Conservation (phyloP, 2,329 filamentous ascomycete species). For the Plenodomus lindquistii region DNA sequence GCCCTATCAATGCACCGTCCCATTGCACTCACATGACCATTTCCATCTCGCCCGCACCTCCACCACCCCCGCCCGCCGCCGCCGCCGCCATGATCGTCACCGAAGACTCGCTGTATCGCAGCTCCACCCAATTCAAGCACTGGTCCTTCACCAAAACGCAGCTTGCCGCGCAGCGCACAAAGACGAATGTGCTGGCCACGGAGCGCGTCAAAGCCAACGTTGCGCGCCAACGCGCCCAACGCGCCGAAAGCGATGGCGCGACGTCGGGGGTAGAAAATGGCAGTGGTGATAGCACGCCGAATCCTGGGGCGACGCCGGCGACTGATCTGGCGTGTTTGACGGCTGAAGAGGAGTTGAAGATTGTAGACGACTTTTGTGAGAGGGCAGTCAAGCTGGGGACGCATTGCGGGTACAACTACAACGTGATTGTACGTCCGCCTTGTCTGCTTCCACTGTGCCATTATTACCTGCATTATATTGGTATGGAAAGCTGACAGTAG, state of each 20-base stretch:
- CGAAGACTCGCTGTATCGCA: slow-evolving; percentile 89
- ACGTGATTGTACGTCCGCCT: slow-evolving; percentile 60
- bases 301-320: slow-evolving; percentile 31
- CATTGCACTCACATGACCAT: not conserved
- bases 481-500: not conserved
- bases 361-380: slow-evolving; percentile 79
- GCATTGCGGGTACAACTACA: slow-evolving; percentile 63
- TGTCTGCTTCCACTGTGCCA: too few species aligned
- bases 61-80: not conserved
- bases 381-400: slow-evolving; percentile 61
- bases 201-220: slow-evolving; percentile 66
- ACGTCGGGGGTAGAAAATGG: slow-evolving; percentile 38
- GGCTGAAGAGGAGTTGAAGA: slow-evolving; percentile 76
- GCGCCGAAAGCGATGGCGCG: slow-evolving; percentile 31
- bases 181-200: slow-evolving; percentile 79
- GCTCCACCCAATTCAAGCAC: slow-evolving; percentile 85
- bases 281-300: slow-evolving; percentile 37
- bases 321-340: slow-evolving; percentile 75
- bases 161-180: slow-evolving; percentile 71
- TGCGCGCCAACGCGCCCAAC: slow-evolving; percentile 51
- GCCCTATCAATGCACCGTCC: slow-evolving; percentile 9
- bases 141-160: slow-evolving; percentile 87
- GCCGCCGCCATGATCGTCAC: slow-evolving; percentile 57
- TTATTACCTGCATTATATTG: not conserved
- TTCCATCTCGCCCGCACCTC: not conserved